These are phyloP conservation scores for Penicillium bovifimosum DNA, from an alignment of 495 filamentous ascomycete genomes.

Conservation along the genomic window DNA sequence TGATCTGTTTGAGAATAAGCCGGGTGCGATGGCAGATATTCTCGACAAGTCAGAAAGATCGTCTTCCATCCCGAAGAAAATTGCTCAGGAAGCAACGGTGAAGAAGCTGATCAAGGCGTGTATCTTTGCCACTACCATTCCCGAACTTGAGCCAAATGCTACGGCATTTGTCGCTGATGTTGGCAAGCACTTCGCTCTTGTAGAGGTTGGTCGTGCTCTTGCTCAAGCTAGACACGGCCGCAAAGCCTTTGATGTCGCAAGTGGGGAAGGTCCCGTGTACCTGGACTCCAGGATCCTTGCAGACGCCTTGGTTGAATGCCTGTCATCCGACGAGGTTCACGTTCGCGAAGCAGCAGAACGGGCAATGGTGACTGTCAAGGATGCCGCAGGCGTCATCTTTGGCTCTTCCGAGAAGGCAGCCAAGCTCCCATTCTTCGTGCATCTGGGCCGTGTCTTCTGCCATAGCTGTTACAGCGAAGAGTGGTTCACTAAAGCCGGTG, in stretches of 20 bases:
- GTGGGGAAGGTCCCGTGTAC: constrained; percentile 79
- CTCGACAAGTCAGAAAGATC: constrained; percentile 65
- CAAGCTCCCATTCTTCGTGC: constrained; percentile 73
- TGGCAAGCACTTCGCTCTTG: constrained; percentile 80
- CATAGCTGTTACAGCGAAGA: constrained; percentile 95
- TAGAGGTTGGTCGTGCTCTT: constrained; percentile 82
- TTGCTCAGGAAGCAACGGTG: constrained; percentile 70
- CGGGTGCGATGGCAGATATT: constrained; percentile 54
- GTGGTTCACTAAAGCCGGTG: constrained; percentile 95
- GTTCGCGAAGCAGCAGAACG: constrained; percentile 81
- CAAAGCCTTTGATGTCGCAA: constrained; percentile 72
- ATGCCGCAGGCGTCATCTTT: constrained; percentile 75
- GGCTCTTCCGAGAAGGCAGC: constrained; percentile 64
- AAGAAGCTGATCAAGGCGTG: constrained; percentile 84
- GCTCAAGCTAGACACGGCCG: constrained; percentile 64
- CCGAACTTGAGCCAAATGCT: constrained; percentile 70
- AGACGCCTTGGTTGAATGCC: constrained; percentile 78
- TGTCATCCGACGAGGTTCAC: constrained; percentile 72
- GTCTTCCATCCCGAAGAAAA: constrained; percentile 78
- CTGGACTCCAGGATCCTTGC: constrained; percentile 82
- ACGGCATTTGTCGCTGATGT: constrained; percentile 68
- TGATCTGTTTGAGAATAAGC: constrained; percentile 68
- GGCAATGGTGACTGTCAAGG: constrained; percentile 68
- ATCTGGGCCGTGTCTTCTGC: constrained; percentile 74
- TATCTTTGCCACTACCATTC: constrained; percentile 78